A percentile compares a stretch with the other conserved stretches of the same genome.
Evolutionary conservation across 1,284 basidiomycete species (phyloP).

Genomic region (Tausonia pullulans): DNA sequence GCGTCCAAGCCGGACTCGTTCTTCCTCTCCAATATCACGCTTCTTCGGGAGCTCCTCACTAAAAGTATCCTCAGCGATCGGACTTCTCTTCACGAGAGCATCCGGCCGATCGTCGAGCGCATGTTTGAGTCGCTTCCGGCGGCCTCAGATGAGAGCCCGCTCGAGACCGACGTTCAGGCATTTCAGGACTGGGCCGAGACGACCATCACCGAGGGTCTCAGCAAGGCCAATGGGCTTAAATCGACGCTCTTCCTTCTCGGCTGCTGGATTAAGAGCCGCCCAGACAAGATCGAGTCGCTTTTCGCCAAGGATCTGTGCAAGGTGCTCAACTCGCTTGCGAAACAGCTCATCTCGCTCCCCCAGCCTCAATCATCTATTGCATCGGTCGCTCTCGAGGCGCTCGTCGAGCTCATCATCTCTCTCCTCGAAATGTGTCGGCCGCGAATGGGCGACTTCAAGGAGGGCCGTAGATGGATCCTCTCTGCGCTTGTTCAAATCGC

Average conservation of each 20-base stretch:
- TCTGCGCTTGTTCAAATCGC: conserved; percentile 64
- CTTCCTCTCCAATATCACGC: conserved; percentile 61
- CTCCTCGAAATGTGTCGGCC: conserved; percentile 42
- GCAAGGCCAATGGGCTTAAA: conserved; percentile 52
- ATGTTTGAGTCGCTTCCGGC: conserved; percentile 58
- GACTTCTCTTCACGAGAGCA: conserved; percentile 57
- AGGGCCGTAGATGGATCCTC: conserved; percentile 55
- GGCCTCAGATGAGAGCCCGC: conserved; percentile 59
- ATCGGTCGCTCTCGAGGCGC: neutral
- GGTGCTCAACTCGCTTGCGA: conserved; percentile 72
- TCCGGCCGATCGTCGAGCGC: conserved; percentile 75
- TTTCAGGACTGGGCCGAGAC: conserved; percentile 69
- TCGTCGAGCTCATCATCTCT: conserved; percentile 38
- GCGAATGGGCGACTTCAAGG: conserved; percentile 42
- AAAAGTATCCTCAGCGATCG: conserved; percentile 78
- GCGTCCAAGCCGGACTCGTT: conserved; percentile 75
- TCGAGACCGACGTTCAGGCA: conserved; percentile 51
- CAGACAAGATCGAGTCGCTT: conserved; percentile 65
- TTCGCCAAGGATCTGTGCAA: conserved; percentile 71
- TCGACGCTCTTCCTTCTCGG: conserved; percentile 79
- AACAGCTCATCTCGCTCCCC: conserved; percentile 64
- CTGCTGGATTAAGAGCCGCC: conserved; percentile 71
- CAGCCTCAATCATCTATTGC: conserved; percentile 10
- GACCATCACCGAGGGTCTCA: conserved; percentile 70
- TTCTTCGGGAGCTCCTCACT: conserved; percentile 80